Evolutionary conservation across 768 basidiomycete species (phyloP).

Genomic region (Collybiopsis luxurians): DNA sequence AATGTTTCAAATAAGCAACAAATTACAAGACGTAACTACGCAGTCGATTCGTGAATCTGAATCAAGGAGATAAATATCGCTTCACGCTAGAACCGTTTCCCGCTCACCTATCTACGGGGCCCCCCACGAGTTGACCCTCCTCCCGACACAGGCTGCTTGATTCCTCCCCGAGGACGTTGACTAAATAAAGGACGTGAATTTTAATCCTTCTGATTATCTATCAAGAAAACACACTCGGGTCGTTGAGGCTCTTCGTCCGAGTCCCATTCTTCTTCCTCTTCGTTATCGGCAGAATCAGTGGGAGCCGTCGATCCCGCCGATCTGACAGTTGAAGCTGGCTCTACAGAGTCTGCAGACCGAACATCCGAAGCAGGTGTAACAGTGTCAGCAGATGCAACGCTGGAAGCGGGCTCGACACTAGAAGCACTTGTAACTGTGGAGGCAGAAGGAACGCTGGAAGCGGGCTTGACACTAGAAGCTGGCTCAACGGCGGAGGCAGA

Average conservation of each 20-base stretch:
- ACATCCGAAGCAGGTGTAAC: background rate
- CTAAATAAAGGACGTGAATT: background rate
- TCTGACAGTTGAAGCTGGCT: background rate
- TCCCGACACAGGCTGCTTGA: background rate
- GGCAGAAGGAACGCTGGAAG: background rate
- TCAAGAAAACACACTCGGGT: background rate
- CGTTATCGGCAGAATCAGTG: background rate
- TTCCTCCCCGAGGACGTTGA: background rate
- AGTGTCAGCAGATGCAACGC: background rate
- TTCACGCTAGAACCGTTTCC: no score
- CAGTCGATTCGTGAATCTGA: no score
- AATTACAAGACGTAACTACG: no score
- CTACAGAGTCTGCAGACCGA: background rate
- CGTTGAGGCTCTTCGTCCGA: background rate
- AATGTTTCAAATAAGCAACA: no score
- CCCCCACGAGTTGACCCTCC: background rate
- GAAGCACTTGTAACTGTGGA: background rate
- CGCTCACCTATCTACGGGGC: background rate
- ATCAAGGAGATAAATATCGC: no score
- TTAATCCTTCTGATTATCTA: background rate
- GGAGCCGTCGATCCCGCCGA: background rate
- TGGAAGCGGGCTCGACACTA: background rate
- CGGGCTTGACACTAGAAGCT: no score
- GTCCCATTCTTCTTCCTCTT: conserved; percentile 2
- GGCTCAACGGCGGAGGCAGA: conserved; percentile 1